phyloP scores from a whole-genome alignment of 2,329 filamentous ascomycete genomes.

The Tetracladium maxilliforme region DNA sequence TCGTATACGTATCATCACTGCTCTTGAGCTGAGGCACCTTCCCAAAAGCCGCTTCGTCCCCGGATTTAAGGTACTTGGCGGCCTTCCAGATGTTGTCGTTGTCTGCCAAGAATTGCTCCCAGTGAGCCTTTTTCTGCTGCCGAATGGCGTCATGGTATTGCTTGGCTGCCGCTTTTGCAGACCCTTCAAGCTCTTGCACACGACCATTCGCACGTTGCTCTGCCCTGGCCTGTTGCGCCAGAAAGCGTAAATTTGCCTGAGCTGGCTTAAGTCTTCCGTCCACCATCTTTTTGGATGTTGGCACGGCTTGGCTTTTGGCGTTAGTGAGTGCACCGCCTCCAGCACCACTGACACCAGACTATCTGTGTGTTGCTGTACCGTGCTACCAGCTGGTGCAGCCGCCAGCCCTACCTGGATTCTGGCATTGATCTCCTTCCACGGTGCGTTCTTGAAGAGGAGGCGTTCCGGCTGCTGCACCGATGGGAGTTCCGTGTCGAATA shows the following conservation, averaged over 20 bases:
- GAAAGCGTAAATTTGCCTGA: slow-evolving; percentile 12
- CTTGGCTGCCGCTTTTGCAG: slow-evolving; percentile 7
- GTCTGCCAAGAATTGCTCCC: slow-evolving; percentile 12
- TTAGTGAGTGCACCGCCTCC: slow-evolving; percentile 6
- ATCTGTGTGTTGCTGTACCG: slow-evolving; percentile 6
- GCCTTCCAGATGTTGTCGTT: slow-evolving; percentile 14
- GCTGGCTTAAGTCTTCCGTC: slow-evolving; percentile 12
- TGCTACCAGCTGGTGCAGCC: slow-evolving; percentile 1
- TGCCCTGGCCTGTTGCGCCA: slow-evolving; percentile 13
- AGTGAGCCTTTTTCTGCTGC: slow-evolving; percentile 11
- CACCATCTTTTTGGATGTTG: slow-evolving; percentile 15
- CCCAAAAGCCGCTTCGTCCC: slow-evolving; percentile 8
- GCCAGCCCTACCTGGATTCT: slow-evolving; percentile 2
- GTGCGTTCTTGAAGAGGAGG: no score
- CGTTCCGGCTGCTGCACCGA: no score
- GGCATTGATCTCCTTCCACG: no score
- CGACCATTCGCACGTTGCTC: slow-evolving; percentile 5
- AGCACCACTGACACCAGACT: slow-evolving; percentile 5
- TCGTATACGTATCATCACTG: slow-evolving; percentile 7
- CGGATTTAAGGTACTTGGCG: slow-evolving; percentile 12
- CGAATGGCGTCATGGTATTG: slow-evolving; percentile 10
- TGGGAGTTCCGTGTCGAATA: no score
- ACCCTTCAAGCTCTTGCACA: slow-evolving; percentile 6
- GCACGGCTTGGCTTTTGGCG: slow-evolving; percentile 11
- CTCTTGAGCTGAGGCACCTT: slow-evolving; percentile 10